Evolutionary conservation across 2,329 filamentous ascomycete genomes (phyloP).

Genomic region (Helminthosporium solani): DNA sequence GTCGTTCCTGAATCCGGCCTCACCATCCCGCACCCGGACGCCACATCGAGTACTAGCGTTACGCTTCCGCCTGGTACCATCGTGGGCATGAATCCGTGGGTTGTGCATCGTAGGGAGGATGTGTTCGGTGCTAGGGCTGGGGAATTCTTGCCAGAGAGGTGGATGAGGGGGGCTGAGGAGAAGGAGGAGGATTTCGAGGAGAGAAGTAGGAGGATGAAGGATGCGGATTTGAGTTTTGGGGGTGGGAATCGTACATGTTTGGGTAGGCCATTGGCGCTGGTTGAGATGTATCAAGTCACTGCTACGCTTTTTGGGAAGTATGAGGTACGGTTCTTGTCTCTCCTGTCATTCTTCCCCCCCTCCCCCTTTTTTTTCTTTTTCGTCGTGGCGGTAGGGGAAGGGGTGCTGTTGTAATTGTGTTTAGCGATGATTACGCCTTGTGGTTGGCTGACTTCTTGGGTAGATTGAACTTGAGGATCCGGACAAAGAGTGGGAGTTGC

Average conservation of each 20-base stretch:
- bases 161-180: constrained; percentile 23
- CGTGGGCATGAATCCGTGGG: constrained; percentile 37
- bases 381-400: too few relatives aligned
- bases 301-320: constrained; percentile 51
- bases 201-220: constrained; percentile 36
- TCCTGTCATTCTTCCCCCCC: not conserved
- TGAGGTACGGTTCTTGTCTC: constrained; percentile 34
- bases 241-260: constrained; percentile 33
- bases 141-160: constrained; percentile 37
- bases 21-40: constrained; percentile 12
- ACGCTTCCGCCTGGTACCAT: constrained; percentile 32
- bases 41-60: constrained; percentile 11
- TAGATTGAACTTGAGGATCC: constrained; percentile 42
- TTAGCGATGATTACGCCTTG: too few relatives aligned
- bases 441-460: too few relatives aligned
- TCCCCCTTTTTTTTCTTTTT: too few relatives aligned
- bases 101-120: constrained; percentile 20
- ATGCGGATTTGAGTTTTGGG: constrained; percentile 34
- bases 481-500: constrained; percentile 42
- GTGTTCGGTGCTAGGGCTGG: constrained; percentile 23
- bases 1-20: constrained; percentile 25
- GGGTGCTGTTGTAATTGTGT: not conserved
- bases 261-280: constrained; percentile 28
- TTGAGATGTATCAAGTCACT: constrained; percentile 52
- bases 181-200: constrained; percentile 15